Conservation (phyloP, 495 filamentous ascomycete genomes). For the Neurospora discreta region DNA sequence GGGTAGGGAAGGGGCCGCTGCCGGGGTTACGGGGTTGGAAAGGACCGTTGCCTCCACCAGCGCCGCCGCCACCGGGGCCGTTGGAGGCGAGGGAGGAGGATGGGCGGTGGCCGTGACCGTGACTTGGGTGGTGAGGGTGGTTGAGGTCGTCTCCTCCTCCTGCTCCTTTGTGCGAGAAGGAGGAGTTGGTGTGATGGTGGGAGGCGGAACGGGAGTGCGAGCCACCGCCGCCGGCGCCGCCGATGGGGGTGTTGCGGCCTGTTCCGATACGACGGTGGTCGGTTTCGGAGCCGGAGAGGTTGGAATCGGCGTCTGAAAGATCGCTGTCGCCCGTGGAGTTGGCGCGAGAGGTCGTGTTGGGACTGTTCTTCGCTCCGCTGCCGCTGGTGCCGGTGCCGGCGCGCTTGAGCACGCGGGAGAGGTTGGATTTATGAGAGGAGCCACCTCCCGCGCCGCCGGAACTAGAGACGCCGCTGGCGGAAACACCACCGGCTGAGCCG, state of each 20-base stretch:
- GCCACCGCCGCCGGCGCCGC: neutral
- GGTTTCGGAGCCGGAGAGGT: conserved; percentile 30
- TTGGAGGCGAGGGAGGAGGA: neutral
- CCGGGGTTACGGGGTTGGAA: neutral
- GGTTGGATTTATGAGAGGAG: conserved; percentile 28
- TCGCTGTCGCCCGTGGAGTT: conserved; percentile 42
- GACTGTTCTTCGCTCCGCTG: conserved; percentile 43
- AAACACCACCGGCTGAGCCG: neutral
- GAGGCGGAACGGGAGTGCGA: conserved; percentile 9
- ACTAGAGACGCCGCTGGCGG: neutral
- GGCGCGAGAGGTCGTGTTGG: conserved; percentile 25
- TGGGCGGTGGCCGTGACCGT: neutral
- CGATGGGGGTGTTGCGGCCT: conserved; percentile 1
- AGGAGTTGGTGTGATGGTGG: neutral
- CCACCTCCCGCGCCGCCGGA: neutral
- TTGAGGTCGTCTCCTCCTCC: neutral
- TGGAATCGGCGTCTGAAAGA: conserved; percentile 53
- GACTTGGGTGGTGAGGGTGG: neutral
- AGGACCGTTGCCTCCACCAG: neutral
- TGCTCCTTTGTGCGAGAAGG: neutral
- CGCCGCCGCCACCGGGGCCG: conserved; percentile 1
- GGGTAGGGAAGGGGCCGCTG: neutral
- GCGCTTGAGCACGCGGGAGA: conserved; percentile 39
- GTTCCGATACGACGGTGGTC: conserved; percentile 32
- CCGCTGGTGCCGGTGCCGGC: conserved; percentile 5